These are phyloP conservation scores for Ganoderma lingzhi DNA, from an alignment of 1,284 basidiomycete genomes.

Conservation along the genomic window DNA sequence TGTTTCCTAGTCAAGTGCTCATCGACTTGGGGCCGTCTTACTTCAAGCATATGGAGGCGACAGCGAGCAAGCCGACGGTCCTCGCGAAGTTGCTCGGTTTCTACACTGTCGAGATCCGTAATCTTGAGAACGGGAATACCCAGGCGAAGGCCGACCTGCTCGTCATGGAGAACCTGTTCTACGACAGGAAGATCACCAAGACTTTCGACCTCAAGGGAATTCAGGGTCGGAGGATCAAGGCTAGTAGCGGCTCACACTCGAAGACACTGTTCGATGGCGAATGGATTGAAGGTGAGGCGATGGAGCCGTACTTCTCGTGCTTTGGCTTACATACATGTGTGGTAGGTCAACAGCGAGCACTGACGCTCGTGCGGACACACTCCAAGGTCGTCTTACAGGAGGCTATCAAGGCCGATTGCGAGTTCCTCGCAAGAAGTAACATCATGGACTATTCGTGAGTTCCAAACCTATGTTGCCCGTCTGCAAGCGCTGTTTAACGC, in stretches of 20 bases:
- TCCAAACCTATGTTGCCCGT: constrained; percentile 29
- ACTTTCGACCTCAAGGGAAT: constrained; percentile 86
- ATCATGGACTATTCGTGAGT: constrained; percentile 86
- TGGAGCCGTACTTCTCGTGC: too few species aligned
- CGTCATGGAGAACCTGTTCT: constrained; percentile 87
- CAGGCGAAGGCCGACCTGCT: constrained; percentile 77
- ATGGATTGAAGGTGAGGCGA: constrained; percentile 74
- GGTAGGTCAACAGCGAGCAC: constrained; percentile 66
- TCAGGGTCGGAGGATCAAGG: constrained; percentile 72
- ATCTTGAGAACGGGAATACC: constrained; percentile 70
- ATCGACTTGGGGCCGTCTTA: constrained; percentile 80
- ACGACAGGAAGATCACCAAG: constrained; percentile 67
- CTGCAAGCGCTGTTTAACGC: not conserved
- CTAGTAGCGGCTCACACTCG: constrained; percentile 45
- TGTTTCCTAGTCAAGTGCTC: constrained; percentile 68
- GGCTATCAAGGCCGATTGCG: constrained; percentile 73
- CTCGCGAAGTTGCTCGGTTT: constrained; percentile 83
- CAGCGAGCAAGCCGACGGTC: constrained; percentile 68
- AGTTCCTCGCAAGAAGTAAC: constrained; percentile 75
- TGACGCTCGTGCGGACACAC: constrained; percentile 73
- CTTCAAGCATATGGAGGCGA: constrained; percentile 78
- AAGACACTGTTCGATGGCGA: constrained; percentile 81
- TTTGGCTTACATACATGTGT: constrained; percentile 7
- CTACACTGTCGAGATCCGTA: constrained; percentile 78
- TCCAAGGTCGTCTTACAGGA: constrained; percentile 74